A percentile compares a stretch with the other conserved stretches of the same genome.
phyloP scores from a whole-genome alignment of 257 asterid species.

The Fraxinus pennsylvanica region DNA sequence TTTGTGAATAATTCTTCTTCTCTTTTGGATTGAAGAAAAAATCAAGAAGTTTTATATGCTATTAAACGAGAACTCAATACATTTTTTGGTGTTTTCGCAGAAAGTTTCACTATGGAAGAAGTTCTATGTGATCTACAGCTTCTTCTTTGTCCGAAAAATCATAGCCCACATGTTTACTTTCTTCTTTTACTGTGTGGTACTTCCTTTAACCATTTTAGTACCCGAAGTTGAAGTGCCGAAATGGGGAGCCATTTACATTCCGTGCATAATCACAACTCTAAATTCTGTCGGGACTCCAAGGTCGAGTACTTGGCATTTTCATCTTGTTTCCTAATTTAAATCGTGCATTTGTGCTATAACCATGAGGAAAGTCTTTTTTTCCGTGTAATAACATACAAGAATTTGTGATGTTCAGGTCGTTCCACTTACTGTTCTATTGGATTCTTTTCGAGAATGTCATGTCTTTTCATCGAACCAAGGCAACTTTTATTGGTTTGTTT shows the following conservation, averaged over 20 bases:
- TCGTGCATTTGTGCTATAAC: not conserved
- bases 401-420: constrained; percentile 43
- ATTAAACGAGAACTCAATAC: not conserved
- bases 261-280: constrained; percentile 57
- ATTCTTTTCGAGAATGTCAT: constrained; percentile 70
- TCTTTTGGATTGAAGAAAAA: not conserved
- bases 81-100: constrained; percentile 29
- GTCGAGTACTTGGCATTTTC: constrained; percentile 22
- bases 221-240: constrained; percentile 72
- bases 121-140: constrained; percentile 64
- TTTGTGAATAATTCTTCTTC: constrained; percentile 10
- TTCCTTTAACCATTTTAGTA: constrained; percentile 56
- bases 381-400: not conserved
- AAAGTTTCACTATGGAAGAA: constrained; percentile 56
- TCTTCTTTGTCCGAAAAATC: constrained; percentile 67
- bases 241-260: constrained; percentile 61
- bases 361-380: too few species aligned
- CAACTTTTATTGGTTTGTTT: constrained; percentile 58
- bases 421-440: constrained; percentile 60
- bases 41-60: not conserved
- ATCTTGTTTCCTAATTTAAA: not conserved
- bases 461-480: constrained; percentile 76
- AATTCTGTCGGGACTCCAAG: constrained; percentile 77
- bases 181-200: constrained; percentile 63
- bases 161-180: constrained; percentile 62